Evolutionary conservation across 208 protist species (phyloP), one percentile per base, ranked within the genome.

Genomic region (Crithidia bombi): DNA sequence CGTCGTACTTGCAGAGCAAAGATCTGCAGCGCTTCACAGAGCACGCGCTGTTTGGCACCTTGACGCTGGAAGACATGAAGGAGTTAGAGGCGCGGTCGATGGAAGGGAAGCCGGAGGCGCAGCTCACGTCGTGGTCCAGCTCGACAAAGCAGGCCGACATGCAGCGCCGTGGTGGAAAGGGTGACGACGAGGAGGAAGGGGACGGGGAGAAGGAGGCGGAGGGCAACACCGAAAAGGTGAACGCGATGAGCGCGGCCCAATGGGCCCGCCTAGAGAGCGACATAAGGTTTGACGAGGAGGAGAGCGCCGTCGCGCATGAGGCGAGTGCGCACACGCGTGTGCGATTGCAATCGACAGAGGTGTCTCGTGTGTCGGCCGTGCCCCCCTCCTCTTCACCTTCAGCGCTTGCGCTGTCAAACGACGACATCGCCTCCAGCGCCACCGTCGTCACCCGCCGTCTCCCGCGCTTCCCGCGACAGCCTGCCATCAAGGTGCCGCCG

Each of bases 391-490:
- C 50, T n/a, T 68, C 61, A 0, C 41, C 63, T 3, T 61, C 51
- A 17, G 25, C 33, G 23, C 56, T 77, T 46, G 33, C 68, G 7
- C 43, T 79, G 28, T 39, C 78, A 11, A 81, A 78, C 39, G 82
- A 89, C 43, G 73, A 83, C 25, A 67, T 94, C 43, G 75, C 79
- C 19, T 92, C 91, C 38, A 96, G 88, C 75, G 80, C 83, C 38
- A 77, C 82, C n/a, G 83, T 88, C 11, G 73, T 91, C 35, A 78
- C 78, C 2, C 77, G 77, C 39, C 79, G 88, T 49, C 81, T 75
- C 43, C 81, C 76, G 14, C 82, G 85, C 44, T 94, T 96, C 64
- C 86, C 89, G 17, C 90, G 91, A 44, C 89, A 94, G 76, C 87
- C 85, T 1, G 68, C 82, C 23, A 70, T 92, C 33, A 80, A 84